A percentile compares a stretch with the other conserved stretches of the same genome.
Conservation (phyloP, 2,329 filamentous ascomycete genomes). For the Furcasterigmium sp. region DNA sequence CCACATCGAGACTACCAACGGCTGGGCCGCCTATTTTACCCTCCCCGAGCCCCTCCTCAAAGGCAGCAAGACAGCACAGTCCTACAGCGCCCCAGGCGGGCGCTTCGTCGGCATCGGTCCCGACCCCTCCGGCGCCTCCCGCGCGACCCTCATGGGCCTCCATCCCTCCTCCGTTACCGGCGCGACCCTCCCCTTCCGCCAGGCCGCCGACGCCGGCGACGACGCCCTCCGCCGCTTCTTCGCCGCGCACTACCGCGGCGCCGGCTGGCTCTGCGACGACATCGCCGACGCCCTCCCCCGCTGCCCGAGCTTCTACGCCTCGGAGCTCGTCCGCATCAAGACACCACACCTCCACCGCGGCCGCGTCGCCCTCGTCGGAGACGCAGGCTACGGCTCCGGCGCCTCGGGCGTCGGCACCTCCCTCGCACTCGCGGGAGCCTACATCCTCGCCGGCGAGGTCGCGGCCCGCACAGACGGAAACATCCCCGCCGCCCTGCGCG, state of each 20-base stretch:
- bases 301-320: conserved; percentile 39
- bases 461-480: conserved; percentile 13
- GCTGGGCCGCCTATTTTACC: conserved; percentile 36
- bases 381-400: conserved; percentile 42
- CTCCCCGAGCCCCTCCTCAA: conserved; percentile 29
- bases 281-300: conserved; percentile 27
- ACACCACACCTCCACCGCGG: conserved; percentile 28
- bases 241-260: conserved; percentile 22
- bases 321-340: conserved; percentile 37
- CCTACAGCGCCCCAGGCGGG: conserved; percentile 29
- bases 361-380: conserved; percentile 42
- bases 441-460: conserved; percentile 45
- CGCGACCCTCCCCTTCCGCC: conserved; percentile 26
- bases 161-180: conserved; percentile 20
- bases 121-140: conserved; percentile 23
- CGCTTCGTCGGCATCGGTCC: conserved; percentile 28
- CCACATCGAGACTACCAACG: conserved; percentile 27
- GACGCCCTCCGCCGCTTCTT: conserved; percentile 24
- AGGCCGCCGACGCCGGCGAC: conserved; percentile 28
- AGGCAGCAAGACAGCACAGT: conserved; percentile 28
- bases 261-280: conserved; percentile 34
- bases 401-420: conserved; percentile 44
- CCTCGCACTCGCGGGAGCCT: conserved; percentile 38
- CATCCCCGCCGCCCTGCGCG: conserved; percentile 21
- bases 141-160: conserved; percentile 27